A percentile compares a stretch with the other conserved stretches of the same genome.
Evolutionary conservation across 2,329 filamentous ascomycete species (phyloP).

Genomic region (Coniochaeta prunicola): DNA sequence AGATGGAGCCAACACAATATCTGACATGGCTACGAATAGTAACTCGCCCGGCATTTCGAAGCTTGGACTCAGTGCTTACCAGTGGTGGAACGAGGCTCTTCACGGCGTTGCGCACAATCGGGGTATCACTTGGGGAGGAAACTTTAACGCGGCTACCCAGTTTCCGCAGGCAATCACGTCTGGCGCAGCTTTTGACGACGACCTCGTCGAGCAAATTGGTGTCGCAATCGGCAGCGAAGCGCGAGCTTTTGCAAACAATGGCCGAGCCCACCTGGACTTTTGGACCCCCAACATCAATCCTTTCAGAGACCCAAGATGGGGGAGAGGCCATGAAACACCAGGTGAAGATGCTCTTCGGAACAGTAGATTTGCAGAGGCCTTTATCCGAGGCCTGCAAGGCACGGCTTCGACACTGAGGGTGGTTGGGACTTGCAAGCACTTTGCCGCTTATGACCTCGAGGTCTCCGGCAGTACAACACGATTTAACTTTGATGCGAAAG

Average conservation of each 20-base stretch:
- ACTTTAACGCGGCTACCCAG: conserved; percentile 54
- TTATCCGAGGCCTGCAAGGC: conserved; percentile 17
- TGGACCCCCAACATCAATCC: conserved; percentile 65
- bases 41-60: conserved; percentile 39
- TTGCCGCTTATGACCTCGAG: conserved; percentile 50
- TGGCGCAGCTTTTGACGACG: conserved; percentile 57
- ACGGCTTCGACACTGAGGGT: conserved; percentile 9
- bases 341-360: conserved; percentile 13
- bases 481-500: conserved; percentile 43
- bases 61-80: conserved; percentile 49
- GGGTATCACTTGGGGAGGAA: conserved; percentile 39
- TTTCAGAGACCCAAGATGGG: conserved; percentile 57
- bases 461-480: conserved; percentile 14
- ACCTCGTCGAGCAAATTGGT: conserved; percentile 49
- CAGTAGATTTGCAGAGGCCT: conserved; percentile 10
- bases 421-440: conserved; percentile 49
- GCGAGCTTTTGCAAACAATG: conserved; percentile 56
- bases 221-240: conserved; percentile 52
- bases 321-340: conserved; percentile 53
- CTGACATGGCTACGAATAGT: conserved; percentile 11
- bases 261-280: conserved; percentile 47
- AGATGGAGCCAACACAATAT: background rate
- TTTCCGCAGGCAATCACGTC: conserved; percentile 59
- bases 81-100: conserved; percentile 56
- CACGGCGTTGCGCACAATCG: conserved; percentile 52